Base-by-base conservation (phyloP, 345 rosid genomes). In the Gossypium arboreum region DNA sequence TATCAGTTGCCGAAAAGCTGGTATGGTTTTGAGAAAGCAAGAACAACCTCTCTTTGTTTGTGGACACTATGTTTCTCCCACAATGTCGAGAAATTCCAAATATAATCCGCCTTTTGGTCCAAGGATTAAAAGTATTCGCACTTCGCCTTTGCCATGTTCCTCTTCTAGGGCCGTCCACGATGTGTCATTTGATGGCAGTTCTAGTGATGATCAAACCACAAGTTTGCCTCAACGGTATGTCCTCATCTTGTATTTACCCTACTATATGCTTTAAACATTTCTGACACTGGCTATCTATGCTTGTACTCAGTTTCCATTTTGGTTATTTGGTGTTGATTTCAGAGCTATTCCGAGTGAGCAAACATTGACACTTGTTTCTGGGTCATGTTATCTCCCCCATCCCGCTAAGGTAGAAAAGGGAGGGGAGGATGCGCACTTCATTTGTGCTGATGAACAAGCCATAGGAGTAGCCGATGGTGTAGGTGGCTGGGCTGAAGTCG, bases 401-500 rank as follows among this genome's bases (percentile, higher is more conserved):
- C 99, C 98, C 54, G 94, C 89, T 71, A 95, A 95, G 81, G 94
- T 86, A 85, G 89, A 83, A 58, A 95, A 88, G 54, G 97, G 98
- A 18, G 99, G 99, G 75, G 99, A 95, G 83, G 99, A 95, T 76
- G 97, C 99, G 66, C 96, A 95, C 81, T 95, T 95, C 73, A 90
- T 95, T 69, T 91, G 96, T 72, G 78, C 65, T 41, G 87, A 88
- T 61, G 91, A 88, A 51, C 94, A 95, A 81, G 94, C 89, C 59
- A 81, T 95, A 52, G 98, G 98, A 70, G 92, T 95, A 77, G 99
- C 99, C 39, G 99, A 95, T 87, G 98, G 98, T 17, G 98, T 95
- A 64, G 98, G 99, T 45, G 99, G 98, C 57, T 95, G 98, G 99
- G 99, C 98, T 9, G 98, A 95, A 75, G 91, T 87, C 77, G 98